Evolutionary conservation across 805 yeast species (phyloP).

Genomic region (Sugiyamaella valdiviana): DNA sequence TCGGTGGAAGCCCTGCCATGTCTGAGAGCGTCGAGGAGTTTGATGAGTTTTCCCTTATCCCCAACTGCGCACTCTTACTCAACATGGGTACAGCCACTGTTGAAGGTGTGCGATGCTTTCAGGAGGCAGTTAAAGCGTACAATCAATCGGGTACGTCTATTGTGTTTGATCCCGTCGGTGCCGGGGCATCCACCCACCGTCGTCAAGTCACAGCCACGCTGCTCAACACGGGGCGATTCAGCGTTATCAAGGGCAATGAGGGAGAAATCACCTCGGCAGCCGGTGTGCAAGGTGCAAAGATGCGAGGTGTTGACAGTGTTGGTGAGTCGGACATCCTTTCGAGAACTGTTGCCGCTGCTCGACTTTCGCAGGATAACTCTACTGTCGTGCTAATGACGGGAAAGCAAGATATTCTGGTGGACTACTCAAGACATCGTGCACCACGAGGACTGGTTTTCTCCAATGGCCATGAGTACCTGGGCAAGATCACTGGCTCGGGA

Average conservation of each 20-base stretch:
- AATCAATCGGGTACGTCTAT: constrained; percentile 53
- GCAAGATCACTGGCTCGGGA: constrained; percentile 70
- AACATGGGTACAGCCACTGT: constrained; percentile 68
- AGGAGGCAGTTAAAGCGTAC: constrained; percentile 52
- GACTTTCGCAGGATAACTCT: constrained; percentile 45
- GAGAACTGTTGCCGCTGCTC: constrained; percentile 38
- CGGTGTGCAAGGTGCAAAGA: constrained; percentile 37
- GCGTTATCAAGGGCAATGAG: constrained; percentile 74
- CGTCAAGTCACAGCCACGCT: constrained; percentile 42
- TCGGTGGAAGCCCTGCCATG: constrained; percentile 88
- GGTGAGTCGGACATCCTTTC: constrained; percentile 21
- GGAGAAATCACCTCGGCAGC: constrained; percentile 71
- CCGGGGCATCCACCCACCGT: constrained; percentile 69
- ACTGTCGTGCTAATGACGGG: constrained; percentile 73
- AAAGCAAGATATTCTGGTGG: constrained; percentile 43
- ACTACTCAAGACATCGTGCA: constrained; percentile 15
- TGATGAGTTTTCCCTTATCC: constrained; percentile 52
- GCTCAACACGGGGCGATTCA: constrained; percentile 49
- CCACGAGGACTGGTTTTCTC: constrained; percentile 29
- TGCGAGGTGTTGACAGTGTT: constrained; percentile 69
- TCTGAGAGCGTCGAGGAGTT: constrained; percentile 67
- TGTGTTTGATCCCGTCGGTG: constrained; percentile 89
- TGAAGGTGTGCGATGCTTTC: constrained; percentile 38
- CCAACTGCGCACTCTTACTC: constrained; percentile 51
- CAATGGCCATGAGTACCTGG: constrained; percentile 63